Conservation (phyloP, 345 rosid species). For the Citrus sinensis region DNA sequence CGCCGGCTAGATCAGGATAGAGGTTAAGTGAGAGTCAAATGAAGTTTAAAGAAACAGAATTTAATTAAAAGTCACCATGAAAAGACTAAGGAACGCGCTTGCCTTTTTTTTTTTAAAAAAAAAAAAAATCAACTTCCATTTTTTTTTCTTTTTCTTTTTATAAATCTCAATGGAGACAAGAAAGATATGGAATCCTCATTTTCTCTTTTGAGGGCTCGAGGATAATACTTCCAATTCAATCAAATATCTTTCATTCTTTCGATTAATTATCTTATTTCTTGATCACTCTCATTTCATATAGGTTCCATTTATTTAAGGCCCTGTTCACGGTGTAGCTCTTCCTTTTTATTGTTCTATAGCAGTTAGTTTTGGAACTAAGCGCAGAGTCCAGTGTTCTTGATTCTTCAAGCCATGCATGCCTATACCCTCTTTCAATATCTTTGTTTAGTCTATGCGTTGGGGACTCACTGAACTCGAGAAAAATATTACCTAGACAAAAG, state of each 20-base stretch:
- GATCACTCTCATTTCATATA: not conserved
- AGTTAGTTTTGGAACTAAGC: not conserved
- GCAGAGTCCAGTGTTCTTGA: not conserved
- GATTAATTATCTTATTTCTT: not conserved
- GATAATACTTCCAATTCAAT: conserved; percentile 16
- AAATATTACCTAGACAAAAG: not conserved
- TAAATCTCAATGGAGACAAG: not conserved
- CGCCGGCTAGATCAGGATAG: not conserved
- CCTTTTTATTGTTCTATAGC: no score
- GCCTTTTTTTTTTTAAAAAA: not conserved
- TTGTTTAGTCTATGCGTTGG: not conserved
- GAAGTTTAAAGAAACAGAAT: not conserved
- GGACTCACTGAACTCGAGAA: not conserved
- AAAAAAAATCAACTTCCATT: not conserved
- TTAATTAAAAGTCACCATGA: not conserved
- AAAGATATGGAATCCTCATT: not conserved
- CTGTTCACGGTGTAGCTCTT: no score
- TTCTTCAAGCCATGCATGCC: not conserved
- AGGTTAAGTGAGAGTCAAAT: not conserved
- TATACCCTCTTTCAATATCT: not conserved
- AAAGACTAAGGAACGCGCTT: not conserved
- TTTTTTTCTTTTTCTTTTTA: not conserved
- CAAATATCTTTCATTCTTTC: not conserved
- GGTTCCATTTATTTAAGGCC: not conserved
- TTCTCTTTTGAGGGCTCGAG: conserved; percentile 29